A percentile compares a stretch with the other conserved stretches of the same genome.
These are phyloP conservation scores for Sextonia rubra DNA, from an alignment of 164 flowering plant species.

Conservation along the genomic window DNA sequence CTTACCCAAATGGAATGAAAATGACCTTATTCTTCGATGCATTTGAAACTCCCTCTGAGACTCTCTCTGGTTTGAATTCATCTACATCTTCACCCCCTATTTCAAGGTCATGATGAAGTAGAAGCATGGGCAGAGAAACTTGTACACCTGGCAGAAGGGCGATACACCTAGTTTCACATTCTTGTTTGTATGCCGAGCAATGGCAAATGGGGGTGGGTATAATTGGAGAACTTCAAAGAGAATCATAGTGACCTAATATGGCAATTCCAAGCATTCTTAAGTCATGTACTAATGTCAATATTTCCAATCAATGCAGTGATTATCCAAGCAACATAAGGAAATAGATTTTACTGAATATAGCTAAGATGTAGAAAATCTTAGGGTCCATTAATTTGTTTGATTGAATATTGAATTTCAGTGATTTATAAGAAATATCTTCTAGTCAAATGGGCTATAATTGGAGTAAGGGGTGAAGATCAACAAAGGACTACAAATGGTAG, in stretches of 20 bases:
- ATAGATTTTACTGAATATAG: too few relatives aligned
- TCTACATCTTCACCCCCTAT: constrained; percentile 6
- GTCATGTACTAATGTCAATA: too few relatives aligned
- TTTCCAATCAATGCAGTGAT: too few relatives aligned
- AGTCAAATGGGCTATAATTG: not conserved
- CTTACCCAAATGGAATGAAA: constrained; percentile 8
- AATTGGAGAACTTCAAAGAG: too few relatives aligned
- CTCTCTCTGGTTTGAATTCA: constrained; percentile 9
- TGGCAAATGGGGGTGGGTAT: constrained; percentile 42
- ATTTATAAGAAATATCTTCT: not conserved
- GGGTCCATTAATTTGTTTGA: constrained; percentile 12
- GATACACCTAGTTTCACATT: constrained; percentile 1
- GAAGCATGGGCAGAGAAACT: not conserved
- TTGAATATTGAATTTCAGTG: too few relatives aligned
- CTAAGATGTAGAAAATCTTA: too few relatives aligned
- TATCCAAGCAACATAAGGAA: too few relatives aligned
- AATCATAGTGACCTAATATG: too few relatives aligned
- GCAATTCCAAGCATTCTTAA: too few relatives aligned
- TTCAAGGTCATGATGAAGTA: too few relatives aligned
- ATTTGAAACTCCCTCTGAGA: not conserved
- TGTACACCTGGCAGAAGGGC: not conserved
- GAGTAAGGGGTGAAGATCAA: not conserved
- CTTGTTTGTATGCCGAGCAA: constrained; percentile 28
- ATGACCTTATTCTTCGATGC: not conserved
- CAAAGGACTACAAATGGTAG: not conserved